phyloP scores from a whole-genome alignment of 2,329 filamentous ascomycete genomes.

The Cladosporium austrohemisphaericum region DNA sequence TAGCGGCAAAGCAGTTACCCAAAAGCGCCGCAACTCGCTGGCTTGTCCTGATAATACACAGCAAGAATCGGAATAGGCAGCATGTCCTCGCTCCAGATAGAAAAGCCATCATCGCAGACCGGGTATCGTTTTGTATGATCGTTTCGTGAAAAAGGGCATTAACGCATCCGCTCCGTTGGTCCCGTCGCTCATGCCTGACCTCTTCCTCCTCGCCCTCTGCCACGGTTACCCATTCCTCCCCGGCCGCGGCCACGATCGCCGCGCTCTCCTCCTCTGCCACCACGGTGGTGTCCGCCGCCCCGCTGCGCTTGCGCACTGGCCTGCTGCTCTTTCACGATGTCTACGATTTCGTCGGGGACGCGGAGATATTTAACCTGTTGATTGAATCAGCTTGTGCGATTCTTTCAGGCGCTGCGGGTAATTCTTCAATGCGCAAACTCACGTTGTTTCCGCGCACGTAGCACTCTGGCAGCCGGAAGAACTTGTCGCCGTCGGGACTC shows the following conservation, averaged over 20 bases:
- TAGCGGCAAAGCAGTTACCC: too few relatives aligned
- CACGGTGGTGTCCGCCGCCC: conserved; percentile 47
- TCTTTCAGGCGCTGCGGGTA: too few relatives aligned
- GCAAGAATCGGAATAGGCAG: too few relatives aligned
- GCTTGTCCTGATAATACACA: too few relatives aligned
- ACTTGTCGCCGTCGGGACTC: conserved; percentile 89
- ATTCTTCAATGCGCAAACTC: too few relatives aligned
- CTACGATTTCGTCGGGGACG: conserved; percentile 94
- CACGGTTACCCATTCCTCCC: conserved; percentile 26
- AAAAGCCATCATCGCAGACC: conserved; percentile 1
- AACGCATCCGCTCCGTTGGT: not conserved
- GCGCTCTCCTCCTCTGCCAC: conserved; percentile 24
- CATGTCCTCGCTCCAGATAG: not conserved
- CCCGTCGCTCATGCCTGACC: not conserved
- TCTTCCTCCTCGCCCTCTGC: conserved; percentile 1
- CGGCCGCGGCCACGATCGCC: conserved; percentile 26
- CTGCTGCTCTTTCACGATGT: conserved; percentile 89
- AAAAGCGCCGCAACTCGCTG: too few relatives aligned
- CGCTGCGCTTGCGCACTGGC: conserved; percentile 50
- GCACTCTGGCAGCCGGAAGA: conserved; percentile 85
- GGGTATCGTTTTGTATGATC: conserved; percentile 12
- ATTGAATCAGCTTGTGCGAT: too few relatives aligned
- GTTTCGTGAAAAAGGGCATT: conserved; percentile 4
- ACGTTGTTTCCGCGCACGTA: conserved; percentile 98
- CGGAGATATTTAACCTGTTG: conserved; percentile 95